Conservation (phyloP, 495 filamentous ascomycete species). For the Massariosphaeria phaeospora region DNA sequence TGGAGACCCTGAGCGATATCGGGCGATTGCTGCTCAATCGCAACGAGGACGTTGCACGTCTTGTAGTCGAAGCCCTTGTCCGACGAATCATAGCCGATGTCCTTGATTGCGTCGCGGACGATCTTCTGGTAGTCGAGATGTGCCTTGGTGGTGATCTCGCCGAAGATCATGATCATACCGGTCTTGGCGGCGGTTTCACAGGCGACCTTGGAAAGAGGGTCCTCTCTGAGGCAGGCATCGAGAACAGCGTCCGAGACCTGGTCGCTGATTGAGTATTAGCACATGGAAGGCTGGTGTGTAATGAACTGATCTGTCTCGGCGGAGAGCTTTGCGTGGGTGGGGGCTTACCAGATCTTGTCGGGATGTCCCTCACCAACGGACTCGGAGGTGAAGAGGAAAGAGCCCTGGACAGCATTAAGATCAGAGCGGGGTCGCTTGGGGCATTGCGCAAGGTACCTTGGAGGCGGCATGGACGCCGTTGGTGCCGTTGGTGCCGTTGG, state of each 20-base stretch:
- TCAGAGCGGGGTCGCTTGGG: not conserved
- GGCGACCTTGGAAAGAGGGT: slow-evolving; percentile 96
- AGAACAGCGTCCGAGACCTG: slow-evolving; percentile 98
- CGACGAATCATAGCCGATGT: slow-evolving; percentile 95
- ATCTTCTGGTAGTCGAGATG: slow-evolving; percentile 95
- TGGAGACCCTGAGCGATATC: slow-evolving; percentile 98
- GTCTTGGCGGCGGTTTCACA: slow-evolving; percentile 99
- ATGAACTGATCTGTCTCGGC: not conserved
- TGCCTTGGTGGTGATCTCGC: slow-evolving; percentile 98
- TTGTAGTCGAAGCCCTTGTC: slow-evolving; percentile 99
- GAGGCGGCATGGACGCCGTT: slow-evolving; percentile 47
- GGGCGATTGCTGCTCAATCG: slow-evolving; percentile 98
- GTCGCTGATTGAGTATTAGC: slow-evolving; percentile 51
- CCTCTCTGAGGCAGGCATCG: slow-evolving; percentile 90
- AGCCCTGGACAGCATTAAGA: slow-evolving; percentile 45
- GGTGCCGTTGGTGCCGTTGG: slow-evolving; percentile 42
- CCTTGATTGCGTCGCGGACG: slow-evolving; percentile 91
- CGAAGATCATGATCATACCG: slow-evolving; percentile 98
- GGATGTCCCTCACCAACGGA: slow-evolving; percentile 97
- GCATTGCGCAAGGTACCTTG: slow-evolving; percentile 17
- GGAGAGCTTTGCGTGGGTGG: not conserved
- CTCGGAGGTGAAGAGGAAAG: slow-evolving; percentile 99
- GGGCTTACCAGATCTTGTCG: slow-evolving; percentile 82
- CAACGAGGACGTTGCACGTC: slow-evolving; percentile 96
- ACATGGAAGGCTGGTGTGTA: not conserved